Conservation (phyloP, 192 early-diverging fungal genomes). For the Podila clonocystis region DNA sequence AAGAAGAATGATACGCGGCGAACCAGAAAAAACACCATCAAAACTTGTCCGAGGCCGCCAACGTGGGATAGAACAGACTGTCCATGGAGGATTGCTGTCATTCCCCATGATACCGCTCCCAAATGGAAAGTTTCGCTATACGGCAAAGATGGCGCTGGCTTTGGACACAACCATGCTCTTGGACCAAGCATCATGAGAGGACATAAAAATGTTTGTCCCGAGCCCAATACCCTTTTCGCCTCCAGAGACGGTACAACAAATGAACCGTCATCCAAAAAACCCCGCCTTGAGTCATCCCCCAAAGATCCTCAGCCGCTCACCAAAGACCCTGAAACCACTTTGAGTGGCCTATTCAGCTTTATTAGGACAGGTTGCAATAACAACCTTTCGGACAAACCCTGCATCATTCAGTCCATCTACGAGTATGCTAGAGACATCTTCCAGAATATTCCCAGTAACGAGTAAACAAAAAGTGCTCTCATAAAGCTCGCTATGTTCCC, state of each 20-base stretch:
- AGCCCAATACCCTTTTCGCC: conserved; percentile 2
- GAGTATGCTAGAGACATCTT: conserved; percentile 3
- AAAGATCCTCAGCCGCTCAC: background rate
- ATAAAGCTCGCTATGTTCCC: too few relatives aligned
- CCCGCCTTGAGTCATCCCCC: background rate
- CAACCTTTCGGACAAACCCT: background rate
- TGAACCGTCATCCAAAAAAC: background rate
- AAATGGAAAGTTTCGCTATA: conserved; percentile 1
- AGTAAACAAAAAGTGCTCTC: background rate
- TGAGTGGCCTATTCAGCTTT: conserved; percentile 5
- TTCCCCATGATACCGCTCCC: background rate
- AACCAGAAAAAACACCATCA: background rate
- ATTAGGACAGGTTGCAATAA: background rate
- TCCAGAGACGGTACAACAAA: background rate
- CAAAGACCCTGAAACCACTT: conserved; percentile 3
- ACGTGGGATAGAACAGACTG: conserved; percentile 1
- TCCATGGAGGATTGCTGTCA: conserved; percentile 6
- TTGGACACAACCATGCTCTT: conserved; percentile 3
- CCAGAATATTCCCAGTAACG: background rate
- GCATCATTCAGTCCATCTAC: conserved; percentile 4
- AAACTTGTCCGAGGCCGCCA: background rate
- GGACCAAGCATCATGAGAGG: too few relatives aligned
- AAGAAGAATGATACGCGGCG: background rate
- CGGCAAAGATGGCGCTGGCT: conserved; percentile 5
- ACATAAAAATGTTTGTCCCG: too few relatives aligned